phyloP scores from a whole-genome alignment of 805 yeast species.

The Lachancea meyersii region DNA sequence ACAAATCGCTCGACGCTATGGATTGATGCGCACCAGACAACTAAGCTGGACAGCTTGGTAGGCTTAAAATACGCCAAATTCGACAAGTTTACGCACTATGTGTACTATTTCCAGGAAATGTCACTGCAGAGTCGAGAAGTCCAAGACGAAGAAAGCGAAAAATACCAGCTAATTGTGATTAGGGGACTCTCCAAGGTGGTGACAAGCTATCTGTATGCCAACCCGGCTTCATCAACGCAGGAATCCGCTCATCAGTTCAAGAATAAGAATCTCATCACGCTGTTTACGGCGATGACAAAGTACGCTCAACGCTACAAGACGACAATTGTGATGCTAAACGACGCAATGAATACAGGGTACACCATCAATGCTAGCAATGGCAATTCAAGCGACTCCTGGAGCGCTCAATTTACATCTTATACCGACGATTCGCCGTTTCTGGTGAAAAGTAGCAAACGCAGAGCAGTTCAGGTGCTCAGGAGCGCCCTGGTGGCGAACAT shows the following conservation, averaged over 20 bases:
- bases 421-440: slow-evolving; percentile 12
- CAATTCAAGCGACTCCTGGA: not conserved
- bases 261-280: slow-evolving; percentile 21
- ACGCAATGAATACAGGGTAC: slow-evolving; percentile 31
- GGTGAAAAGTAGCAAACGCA: slow-evolving; percentile 10
- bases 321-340: slow-evolving; percentile 23
- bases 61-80: slow-evolving; percentile 13
- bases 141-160: not conserved
- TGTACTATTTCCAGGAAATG: slow-evolving; percentile 22
- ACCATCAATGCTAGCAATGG: slow-evolving; percentile 8
- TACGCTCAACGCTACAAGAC: slow-evolving; percentile 20
- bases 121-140: not conserved
- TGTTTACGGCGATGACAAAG: slow-evolving; percentile 27
- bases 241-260: slow-evolving; percentile 25
- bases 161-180: slow-evolving; percentile 22
- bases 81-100: slow-evolving; percentile 22
- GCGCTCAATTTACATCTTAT: slow-evolving; percentile 13
- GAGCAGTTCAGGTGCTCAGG: slow-evolving; percentile 26
- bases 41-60: slow-evolving; percentile 7
- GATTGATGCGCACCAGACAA: slow-evolving; percentile 25
- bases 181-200: slow-evolving; percentile 32
- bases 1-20: slow-evolving; percentile 20
- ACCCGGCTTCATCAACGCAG: not conserved
- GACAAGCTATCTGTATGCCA: slow-evolving; percentile 18
- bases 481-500: slow-evolving; percentile 28